These are phyloP conservation scores for Gossypium herbaceum DNA, from an alignment of 345 rosid genomes.

Conservation along the genomic window DNA sequence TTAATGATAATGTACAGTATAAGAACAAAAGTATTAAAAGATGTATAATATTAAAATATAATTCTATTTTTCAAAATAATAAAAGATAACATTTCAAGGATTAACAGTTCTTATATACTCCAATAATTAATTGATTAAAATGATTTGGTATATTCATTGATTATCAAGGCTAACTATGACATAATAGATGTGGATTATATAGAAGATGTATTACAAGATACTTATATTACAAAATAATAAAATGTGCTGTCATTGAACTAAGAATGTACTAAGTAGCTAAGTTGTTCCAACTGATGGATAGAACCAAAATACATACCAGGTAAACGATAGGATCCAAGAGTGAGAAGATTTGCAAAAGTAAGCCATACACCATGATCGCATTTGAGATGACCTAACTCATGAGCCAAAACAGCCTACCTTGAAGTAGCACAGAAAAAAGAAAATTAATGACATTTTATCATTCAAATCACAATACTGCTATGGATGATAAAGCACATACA, in stretches of 20 bases:
- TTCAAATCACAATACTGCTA: background rate
- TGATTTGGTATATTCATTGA: background rate
- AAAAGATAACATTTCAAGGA: background rate
- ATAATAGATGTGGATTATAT: background rate
- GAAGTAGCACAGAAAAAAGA: constrained; percentile 7
- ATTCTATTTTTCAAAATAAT: too few relatives aligned
- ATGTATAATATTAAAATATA: too few relatives aligned
- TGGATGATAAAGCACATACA: background rate
- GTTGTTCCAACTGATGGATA: background rate
- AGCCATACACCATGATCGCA: constrained; percentile 99
- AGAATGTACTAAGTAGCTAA: background rate
- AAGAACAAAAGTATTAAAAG: too few relatives aligned
- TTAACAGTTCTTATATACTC: background rate
- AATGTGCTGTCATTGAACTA: background rate
- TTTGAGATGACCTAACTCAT: constrained; percentile 92
- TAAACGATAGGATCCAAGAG: constrained; percentile 78
- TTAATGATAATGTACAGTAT: too few relatives aligned
- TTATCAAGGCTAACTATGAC: background rate
- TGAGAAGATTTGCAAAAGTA: constrained; percentile 87
- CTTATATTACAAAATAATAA: background rate
- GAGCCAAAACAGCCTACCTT: constrained; percentile 87
- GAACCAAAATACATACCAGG: constrained; percentile 56
- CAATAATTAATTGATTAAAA: too few relatives aligned
- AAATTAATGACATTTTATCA: constrained; percentile 21
- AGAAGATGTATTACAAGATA: background rate